Conservation (phyloP, 257 asterid genomes). For the Mitragyna speciosa region DNA sequence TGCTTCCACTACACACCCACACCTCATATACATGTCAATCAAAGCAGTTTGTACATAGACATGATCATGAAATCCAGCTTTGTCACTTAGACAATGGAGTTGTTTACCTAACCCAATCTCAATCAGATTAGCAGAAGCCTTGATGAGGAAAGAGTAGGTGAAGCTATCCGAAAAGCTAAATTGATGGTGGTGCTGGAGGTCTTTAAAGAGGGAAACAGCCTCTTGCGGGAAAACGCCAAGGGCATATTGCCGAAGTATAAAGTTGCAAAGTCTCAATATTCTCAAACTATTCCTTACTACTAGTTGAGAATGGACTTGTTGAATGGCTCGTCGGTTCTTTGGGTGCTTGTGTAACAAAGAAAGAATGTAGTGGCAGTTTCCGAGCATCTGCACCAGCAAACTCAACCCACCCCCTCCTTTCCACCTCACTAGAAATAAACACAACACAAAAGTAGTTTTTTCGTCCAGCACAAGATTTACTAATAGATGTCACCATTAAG, state of each 20-base stretch:
- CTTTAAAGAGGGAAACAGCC: constrained; percentile 45
- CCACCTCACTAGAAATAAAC: too few relatives aligned
- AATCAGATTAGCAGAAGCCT: constrained; percentile 49
- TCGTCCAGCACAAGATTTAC: too few relatives aligned
- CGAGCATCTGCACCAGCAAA: background rate
- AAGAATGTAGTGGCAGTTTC: constrained; percentile 11
- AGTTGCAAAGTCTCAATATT: constrained; percentile 51
- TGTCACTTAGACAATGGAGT: constrained; percentile 44
- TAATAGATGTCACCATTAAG: too few relatives aligned
- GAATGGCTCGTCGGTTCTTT: constrained; percentile 18
- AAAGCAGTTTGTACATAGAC: constrained; percentile 69
- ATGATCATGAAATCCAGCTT: constrained; percentile 45
- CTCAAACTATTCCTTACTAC: background rate
- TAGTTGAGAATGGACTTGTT: constrained; percentile 31
- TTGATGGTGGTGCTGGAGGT: constrained; percentile 31
- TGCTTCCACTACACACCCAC: constrained; percentile 46
- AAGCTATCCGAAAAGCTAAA: constrained; percentile 52
- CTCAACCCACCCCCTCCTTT: too few relatives aligned
- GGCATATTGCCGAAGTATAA: constrained; percentile 59
- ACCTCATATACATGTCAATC: constrained; percentile 58
- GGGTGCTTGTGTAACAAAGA: constrained; percentile 18
- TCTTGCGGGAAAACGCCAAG: constrained; percentile 49
- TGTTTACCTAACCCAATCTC: constrained; percentile 35
- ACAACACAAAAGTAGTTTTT: too few relatives aligned
- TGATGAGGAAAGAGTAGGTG: constrained; percentile 59